Conservation (phyloP, 2,329 filamentous ascomycete genomes). For the Neophaeococcomyces aloes region DNA sequence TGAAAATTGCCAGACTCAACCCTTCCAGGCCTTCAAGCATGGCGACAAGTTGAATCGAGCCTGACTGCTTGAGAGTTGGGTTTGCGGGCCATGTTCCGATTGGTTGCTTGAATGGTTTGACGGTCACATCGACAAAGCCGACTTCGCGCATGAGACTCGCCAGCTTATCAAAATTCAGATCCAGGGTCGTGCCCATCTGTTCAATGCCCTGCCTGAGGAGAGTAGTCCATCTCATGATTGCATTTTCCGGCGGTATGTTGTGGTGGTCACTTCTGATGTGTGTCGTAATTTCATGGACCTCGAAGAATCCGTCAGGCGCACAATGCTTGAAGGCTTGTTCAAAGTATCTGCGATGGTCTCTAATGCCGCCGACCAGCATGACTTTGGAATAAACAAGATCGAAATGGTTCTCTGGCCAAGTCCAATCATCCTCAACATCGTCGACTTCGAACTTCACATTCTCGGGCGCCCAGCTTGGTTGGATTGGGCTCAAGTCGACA, state of each 20-base stretch:
- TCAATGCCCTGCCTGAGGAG: constrained; percentile 12
- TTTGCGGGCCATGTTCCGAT: constrained; percentile 27
- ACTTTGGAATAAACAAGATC: constrained; percentile 26
- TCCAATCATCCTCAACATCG: constrained; percentile 47
- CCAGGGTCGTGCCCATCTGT: constrained; percentile 7
- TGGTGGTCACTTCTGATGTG: constrained; percentile 10
- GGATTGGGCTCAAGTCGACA: constrained; percentile 31
- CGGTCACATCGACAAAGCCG: constrained; percentile 11
- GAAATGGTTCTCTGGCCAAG: constrained; percentile 29
- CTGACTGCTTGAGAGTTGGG: constrained; percentile 21
- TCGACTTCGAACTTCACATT: constrained; percentile 49
- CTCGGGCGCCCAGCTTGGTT: constrained; percentile 36
- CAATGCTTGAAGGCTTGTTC: constrained; percentile 10
- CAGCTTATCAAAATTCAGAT: constrained; percentile 8
- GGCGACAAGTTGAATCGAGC: constrained; percentile 10
- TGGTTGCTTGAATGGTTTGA: constrained; percentile 11
- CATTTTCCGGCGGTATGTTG: constrained; percentile 8
- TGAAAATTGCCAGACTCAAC: constrained; percentile 18
- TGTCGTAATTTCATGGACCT: constrained; percentile 10
- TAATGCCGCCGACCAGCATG: constrained; percentile 18
- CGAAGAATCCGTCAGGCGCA: constrained; percentile 10
- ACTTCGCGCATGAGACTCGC: constrained; percentile 9
- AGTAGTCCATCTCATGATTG: constrained; percentile 10
- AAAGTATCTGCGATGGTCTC: constrained; percentile 20
- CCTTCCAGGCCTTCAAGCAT: constrained; percentile 13